Conservation (phyloP, 192 early-diverging fungal species). For the Backusella psychrophila region DNA sequence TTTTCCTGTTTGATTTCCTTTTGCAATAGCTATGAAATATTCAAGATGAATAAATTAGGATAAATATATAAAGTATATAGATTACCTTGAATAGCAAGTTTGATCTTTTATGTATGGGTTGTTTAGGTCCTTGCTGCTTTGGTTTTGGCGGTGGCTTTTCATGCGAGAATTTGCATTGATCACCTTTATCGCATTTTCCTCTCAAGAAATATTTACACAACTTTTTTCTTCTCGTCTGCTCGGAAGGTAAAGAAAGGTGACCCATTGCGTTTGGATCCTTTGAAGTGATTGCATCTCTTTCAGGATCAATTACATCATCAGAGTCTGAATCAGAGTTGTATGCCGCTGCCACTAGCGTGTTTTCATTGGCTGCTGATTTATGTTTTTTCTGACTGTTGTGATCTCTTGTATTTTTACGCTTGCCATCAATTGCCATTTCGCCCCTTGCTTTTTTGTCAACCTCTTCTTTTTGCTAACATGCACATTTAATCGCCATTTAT, state of each 20-base stretch:
- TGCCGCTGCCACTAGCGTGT: slow-evolving; percentile 7
- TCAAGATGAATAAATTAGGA: too few relatives aligned
- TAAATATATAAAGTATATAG: too few relatives aligned
- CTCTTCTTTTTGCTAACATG: not conserved
- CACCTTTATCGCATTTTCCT: slow-evolving; percentile 41
- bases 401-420: not conserved
- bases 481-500: not conserved
- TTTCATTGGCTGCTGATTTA: not conserved
- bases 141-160: slow-evolving; percentile 31
- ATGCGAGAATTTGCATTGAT: slow-evolving; percentile 44
- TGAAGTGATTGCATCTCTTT: slow-evolving; percentile 45
- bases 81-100: slow-evolving; percentile 43
- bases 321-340: slow-evolving; percentile 36
- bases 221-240: slow-evolving; percentile 12
- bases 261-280: slow-evolving; percentile 44
- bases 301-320: slow-evolving; percentile 43
- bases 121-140: slow-evolving; percentile 17
- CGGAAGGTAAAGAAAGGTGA: slow-evolving; percentile 26
- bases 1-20: slow-evolving; percentile 63
- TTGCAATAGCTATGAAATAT: slow-evolving; percentile 43
- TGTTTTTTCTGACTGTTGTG: not conserved
- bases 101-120: slow-evolving; percentile 28
- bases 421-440: slow-evolving; percentile 1
- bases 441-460: not conserved
- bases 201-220: slow-evolving; percentile 44